These are phyloP conservation scores for Aspergillus proliferans DNA, from an alignment of 2,329 filamentous ascomycete genomes.

Conservation along the genomic window DNA sequence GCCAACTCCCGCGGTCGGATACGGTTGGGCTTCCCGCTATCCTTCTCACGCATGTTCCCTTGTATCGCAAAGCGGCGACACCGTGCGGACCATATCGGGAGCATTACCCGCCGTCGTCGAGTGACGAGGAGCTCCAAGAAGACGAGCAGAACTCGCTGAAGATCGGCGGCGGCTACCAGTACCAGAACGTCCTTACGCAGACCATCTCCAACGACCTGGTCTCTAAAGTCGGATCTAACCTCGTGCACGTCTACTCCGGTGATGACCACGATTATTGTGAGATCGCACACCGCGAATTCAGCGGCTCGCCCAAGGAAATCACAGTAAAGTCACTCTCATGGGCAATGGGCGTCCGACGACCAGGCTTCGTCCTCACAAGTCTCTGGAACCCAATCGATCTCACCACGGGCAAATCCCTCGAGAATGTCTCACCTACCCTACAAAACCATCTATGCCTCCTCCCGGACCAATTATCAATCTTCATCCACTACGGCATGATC, in stretches of 20 bases:
- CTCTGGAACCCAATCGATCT: conserved; percentile 84
- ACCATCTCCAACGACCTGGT: conserved; percentile 70
- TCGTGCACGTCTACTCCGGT: conserved; percentile 83
- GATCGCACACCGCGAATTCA: conserved; percentile 66
- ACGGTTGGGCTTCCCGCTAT: conserved; percentile 71
- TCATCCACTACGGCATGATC: conserved; percentile 68
- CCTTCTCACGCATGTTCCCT: conserved; percentile 81
- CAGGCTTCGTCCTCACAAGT: conserved; percentile 81
- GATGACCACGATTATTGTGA: conserved; percentile 99
- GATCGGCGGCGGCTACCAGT: conserved; percentile 79
- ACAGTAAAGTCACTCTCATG: conserved; percentile 93
- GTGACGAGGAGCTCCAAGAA: conserved; percentile 49
- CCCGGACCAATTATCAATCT: conserved; percentile 79
- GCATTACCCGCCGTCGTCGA: conserved; percentile 65
- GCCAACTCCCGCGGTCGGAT: conserved; percentile 14
- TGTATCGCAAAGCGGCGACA: conserved; percentile 74
- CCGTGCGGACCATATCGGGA: conserved; percentile 85
- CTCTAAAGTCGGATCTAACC: conserved; percentile 65
- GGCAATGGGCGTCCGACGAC: conserved; percentile 88
- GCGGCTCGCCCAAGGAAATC: conserved; percentile 64
- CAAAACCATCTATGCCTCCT: conserved; percentile 88
- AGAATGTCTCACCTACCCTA: conserved; percentile 49
- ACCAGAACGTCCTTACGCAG: conserved; percentile 84
- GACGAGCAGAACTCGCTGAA: conserved; percentile 74
- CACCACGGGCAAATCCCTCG: conserved; percentile 27